Base-by-base conservation (phyloP, 176 grass and related monocot species). In the Urochloa ruziziensis region DNA sequence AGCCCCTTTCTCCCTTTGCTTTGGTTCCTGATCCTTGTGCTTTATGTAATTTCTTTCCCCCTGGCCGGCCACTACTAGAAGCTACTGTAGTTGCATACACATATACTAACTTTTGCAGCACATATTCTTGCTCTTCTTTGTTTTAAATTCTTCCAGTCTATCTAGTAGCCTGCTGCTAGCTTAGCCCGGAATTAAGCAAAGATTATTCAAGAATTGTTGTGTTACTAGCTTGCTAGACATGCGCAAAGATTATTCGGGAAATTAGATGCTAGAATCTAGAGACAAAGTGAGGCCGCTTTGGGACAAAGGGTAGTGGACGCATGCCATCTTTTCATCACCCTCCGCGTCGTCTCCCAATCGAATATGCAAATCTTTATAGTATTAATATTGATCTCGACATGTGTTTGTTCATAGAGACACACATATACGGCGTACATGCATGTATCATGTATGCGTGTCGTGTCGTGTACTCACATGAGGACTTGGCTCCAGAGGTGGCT, bases 401-500 rank as follows among this genome's bases (percentile, higher is more conserved):
- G 70, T 46, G 36, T n/a, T n/a, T n/a, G n/a, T 24, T 13, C 19
- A 86, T 71, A 23, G 36, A 70, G 30, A 79, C 27, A 78, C 10
- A n/a, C n/a, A n/a, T n/a, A 33, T 5, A 70, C 39, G 40, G 14
- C 19, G 3, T 59, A 25, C 32, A 18, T 0, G 35, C 11, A 46
- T 6, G 33, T 40, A 7, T n/a, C 33, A 28, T 14, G 36, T 21
- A 16, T 71, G n/a, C 16, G 8, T 44, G 42, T 44, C n/a, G n/a
- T n/a, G n/a, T n/a, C 7, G 36, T 33, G 48, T 80, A 94, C 95
- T 94, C 27, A 97, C 95, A 97, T 77, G 58, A 93, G 56, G 77
- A 92, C 92, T 80, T 97, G 95, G 78, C 80, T 97, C 95, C 92
- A 97, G 35, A 94, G 80, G 78, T 97, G 85, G 91, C 86, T 94